Conservation (phyloP, 2,329 filamentous ascomycete species). For the Ascochyta lentis region DNA sequence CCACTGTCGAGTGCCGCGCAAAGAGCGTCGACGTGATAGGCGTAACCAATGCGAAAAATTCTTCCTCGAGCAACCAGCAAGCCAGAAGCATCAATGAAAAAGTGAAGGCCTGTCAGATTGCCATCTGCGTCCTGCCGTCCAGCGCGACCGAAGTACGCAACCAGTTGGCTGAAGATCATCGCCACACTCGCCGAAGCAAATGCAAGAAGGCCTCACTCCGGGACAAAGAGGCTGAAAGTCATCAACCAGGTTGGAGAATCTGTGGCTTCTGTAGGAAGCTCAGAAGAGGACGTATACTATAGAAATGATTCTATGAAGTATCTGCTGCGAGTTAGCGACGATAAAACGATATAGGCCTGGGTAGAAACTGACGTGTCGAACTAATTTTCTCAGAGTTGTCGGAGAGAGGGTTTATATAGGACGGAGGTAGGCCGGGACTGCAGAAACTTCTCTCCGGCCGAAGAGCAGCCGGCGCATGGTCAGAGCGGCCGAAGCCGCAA, state of each 20-base stretch:
- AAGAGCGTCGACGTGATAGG: background rate
- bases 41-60: constrained; percentile 7
- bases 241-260: constrained; percentile 91
- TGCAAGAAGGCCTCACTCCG: constrained; percentile 78
- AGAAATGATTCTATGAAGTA: constrained; percentile 67
- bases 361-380: constrained; percentile 12
- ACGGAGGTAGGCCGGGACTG: background rate
- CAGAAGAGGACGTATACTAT: constrained; percentile 94
- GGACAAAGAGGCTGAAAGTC: constrained; percentile 81
- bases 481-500: constrained; percentile 14
- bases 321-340: constrained; percentile 2
- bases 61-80: constrained; percentile 43
- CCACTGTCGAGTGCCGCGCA: background rate
- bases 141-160: constrained; percentile 78
- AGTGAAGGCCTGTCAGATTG: constrained; percentile 77
- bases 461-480: background rate
- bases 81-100: constrained; percentile 47
- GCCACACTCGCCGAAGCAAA: constrained; percentile 83
- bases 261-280: constrained; percentile 92
- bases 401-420: too few relatives aligned
- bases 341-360: background rate
- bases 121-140: constrained; percentile 80
- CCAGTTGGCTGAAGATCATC: constrained; percentile 88
- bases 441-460: background rate
- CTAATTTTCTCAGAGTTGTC: background rate